Evolutionary conservation across 106 monocot species (phyloP), one percentile per base, ranked within the genome.

Genomic region (Ottelia alismoides): DNA sequence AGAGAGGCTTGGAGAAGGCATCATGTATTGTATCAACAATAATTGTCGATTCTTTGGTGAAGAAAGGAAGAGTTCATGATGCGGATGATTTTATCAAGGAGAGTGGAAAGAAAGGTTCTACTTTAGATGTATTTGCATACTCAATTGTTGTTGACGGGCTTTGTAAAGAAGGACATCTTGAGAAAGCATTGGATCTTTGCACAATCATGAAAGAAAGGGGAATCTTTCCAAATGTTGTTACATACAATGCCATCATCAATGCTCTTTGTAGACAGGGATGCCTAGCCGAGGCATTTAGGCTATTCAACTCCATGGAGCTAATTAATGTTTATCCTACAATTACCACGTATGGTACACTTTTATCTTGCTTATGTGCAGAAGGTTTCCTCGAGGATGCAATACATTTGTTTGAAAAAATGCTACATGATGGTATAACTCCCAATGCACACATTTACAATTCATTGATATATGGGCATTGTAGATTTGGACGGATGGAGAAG

Each of bases 161-260:
- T 54, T 98, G 89, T 76, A 98, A 79, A 57, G 72, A 55, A 55
- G 89, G 96, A 0, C 58, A 58, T 69, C 63, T 88, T 47, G 82
- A 85, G 29, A 90, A 79, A 53, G 96, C 89, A 53, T 56, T 98
- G 58, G 77, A 82, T 60, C 67, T 98, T 17, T 98, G 96, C 64
- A 55, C 52, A 73, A 61, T 31, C 31, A 98, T 90, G 89, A 67
- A 25, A 60, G 67, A 57, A n/a, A 69, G 46, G 52, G 82, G 85
- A 24, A 51, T 73, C 20, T n/a, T 58, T 45, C 74, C 76, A 31
- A 85, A 90, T 48, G 76, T 82, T 72, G 50, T 76, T 30, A 73
- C 71, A 20, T 85, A 82, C 51, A 98, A 98, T 70, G 85, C 85
- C 3, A 58, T 98, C 45, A 81, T 90, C 47, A 75, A 82, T 75